These are phyloP conservation scores for Vigna radiata DNA, from an alignment of 306 rosid species.

Conservation along the genomic window DNA sequence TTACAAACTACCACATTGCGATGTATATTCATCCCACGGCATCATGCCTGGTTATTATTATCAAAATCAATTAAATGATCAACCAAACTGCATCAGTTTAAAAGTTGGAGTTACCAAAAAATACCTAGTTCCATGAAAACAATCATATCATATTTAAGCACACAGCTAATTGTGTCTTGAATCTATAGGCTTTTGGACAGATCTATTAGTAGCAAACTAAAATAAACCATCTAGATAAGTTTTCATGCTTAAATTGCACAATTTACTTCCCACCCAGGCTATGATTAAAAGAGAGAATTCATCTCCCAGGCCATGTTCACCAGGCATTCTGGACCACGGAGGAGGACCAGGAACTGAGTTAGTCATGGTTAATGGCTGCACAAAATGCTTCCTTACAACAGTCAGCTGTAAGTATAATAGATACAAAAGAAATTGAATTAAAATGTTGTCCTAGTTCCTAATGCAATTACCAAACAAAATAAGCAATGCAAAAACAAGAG, in stretches of 20 bases:
- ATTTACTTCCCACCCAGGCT: slow-evolving; percentile 32
- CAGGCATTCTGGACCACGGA: slow-evolving; percentile 30
- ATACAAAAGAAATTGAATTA: slow-evolving; percentile 34
- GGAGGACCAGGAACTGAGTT: slow-evolving; percentile 31
- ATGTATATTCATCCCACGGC: slow-evolving; percentile 32
- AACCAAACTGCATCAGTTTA: slow-evolving; percentile 19
- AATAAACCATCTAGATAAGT: slow-evolving; percentile 20
- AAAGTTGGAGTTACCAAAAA: slow-evolving; percentile 25
- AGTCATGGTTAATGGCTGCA: slow-evolving; percentile 23
- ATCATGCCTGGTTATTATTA: slow-evolving; percentile 9
- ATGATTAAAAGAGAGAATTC: slow-evolving; percentile 34
- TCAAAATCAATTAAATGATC: slow-evolving; percentile 39
- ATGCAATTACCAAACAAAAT: slow-evolving; percentile 9
- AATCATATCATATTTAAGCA: slow-evolving; percentile 20
- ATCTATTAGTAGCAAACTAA: slow-evolving; percentile 21
- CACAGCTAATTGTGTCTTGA: slow-evolving; percentile 23
- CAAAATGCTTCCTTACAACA: slow-evolving; percentile 42
- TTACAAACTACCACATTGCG: slow-evolving; percentile 28
- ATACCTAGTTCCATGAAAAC: slow-evolving; percentile 37
- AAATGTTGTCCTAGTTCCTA: slow-evolving; percentile 26
- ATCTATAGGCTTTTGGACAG: slow-evolving; percentile 20
- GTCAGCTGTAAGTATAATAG: slow-evolving; percentile 28
- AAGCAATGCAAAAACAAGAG: slow-evolving; percentile 41
- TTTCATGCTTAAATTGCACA: slow-evolving; percentile 29
- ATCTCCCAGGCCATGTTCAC: slow-evolving; percentile 23